Base-by-base conservation (phyloP, 1,284 basidiomycete genomes). In the Microbotryum silenes-acaulis region DNA sequence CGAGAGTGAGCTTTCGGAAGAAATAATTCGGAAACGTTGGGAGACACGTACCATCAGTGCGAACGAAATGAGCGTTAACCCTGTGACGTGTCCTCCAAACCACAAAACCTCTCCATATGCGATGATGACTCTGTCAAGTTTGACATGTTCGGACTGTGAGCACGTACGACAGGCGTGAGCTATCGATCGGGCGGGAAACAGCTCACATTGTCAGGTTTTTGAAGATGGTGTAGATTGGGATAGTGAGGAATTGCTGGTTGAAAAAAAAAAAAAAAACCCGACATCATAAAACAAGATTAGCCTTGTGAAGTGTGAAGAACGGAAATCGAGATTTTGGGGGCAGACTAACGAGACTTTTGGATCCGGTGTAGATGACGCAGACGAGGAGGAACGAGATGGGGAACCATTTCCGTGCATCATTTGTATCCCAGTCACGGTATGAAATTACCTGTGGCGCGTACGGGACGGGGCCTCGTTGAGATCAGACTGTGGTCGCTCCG, bases 51-150 rank as follows among this genome's bases (percentile, higher is more conserved):
- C 71, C 93, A 99, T 99, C 63, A 98, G 82, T 25, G 88, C 77
- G 75, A 99, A 98, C 0, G 93, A 87, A 45, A 87, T 79, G 68
- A 97, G 83, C 0, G 92, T 93, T 52, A 98, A 81, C 7, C 83
- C 82, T 0, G 92, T 94, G 47, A 98, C 86, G 63, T 81, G 81
- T 44, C 93, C 93, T 62, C 86, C 90, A 74, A 98, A 98, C 93
- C 93, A 97, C 64, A 97, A 77, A 9, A 96, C 89, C 78, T 98
- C 96, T 47, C 96, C 96, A 74, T 98, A 97, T 6, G 96, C 92
- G 73, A 98, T 98, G 45, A 42, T 42, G 37, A 42, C 37, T 12
- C 37, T 42, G 37, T 42, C 9, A 16, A 2, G 14, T 3, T 42
- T 16, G 5, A 18, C 0, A 10, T 42, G 12, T 4, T 16, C 37